These are phyloP conservation scores for Brettanomyces nanus DNA, from an alignment of 805 yeast species.

Conservation along the genomic window DNA sequence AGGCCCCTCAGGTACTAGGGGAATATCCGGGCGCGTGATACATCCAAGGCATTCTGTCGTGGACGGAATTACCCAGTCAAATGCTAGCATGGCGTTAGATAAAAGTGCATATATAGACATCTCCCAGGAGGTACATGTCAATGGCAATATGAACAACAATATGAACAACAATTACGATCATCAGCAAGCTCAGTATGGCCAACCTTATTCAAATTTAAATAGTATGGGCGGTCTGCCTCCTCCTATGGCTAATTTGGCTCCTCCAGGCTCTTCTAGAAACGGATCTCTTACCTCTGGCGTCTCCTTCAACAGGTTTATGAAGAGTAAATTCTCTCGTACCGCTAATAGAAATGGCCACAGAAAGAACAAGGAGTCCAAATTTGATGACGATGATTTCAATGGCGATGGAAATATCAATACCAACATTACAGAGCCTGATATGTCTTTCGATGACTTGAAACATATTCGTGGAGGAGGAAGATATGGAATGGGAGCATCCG, in stretches of 20 bases:
- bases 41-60: constrained; percentile 7
- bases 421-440: constrained; percentile 25
- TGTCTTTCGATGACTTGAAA: constrained; percentile 58
- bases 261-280: constrained; percentile 1
- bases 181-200: background rate
- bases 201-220: background rate
- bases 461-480: constrained; percentile 61
- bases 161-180: background rate
- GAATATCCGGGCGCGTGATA: constrained; percentile 7
- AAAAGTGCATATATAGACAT: constrained; percentile 39
- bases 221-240: background rate
- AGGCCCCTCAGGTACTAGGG: too few species aligned
- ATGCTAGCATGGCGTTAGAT: constrained; percentile 30
- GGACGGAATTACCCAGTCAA: constrained; percentile 18
- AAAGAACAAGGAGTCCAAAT: constrained; percentile 22
- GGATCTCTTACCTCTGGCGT: constrained; percentile 13
- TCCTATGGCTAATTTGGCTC: constrained; percentile 1
- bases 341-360: constrained; percentile 17
- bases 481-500: constrained; percentile 44
- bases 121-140: constrained; percentile 31
- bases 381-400: constrained; percentile 18
- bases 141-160: background rate
- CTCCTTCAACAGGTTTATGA: constrained; percentile 31
- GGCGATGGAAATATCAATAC: constrained; percentile 22
- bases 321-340: constrained; percentile 26